Percentiles rank a stretch among this genome's conserved stretches.
These are phyloP conservation scores for Fusarium piperis DNA, from an alignment of 2,329 filamentous ascomycete species.

Conservation along the genomic window DNA sequence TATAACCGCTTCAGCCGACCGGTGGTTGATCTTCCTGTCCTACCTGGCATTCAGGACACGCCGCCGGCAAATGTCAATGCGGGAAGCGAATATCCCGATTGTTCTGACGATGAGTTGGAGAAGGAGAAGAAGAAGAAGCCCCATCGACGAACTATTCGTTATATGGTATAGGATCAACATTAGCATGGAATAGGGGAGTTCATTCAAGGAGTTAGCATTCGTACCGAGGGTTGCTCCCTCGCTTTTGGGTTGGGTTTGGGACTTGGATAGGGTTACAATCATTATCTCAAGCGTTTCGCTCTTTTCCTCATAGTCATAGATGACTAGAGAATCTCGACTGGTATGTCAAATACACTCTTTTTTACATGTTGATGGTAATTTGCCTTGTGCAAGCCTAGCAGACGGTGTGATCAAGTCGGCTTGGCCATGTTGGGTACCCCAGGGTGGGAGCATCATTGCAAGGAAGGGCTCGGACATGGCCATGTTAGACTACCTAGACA, in stretches of 20 bases:
- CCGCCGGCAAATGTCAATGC: background rate
- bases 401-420: background rate
- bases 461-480: background rate
- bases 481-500: background rate
- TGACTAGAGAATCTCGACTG: background rate
- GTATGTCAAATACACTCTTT: background rate
- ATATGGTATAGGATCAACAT: background rate
- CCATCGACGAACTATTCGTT: slow-evolving; percentile 8
- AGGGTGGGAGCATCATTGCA: background rate
- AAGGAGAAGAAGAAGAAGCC: slow-evolving; percentile 9
- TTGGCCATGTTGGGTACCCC: background rate
- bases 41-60: background rate
- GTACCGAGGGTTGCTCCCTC: background rate
- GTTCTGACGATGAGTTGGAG: slow-evolving; percentile 19
- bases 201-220: background rate
- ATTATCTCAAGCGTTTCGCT: background rate
- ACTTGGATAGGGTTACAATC: background rate
- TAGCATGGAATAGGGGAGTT: background rate
- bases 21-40: slow-evolving; percentile 4
- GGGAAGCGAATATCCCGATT: slow-evolving; percentile 22
- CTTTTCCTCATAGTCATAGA: background rate
- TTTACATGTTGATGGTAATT: background rate
- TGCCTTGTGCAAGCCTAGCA: background rate
- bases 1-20: slow-evolving; percentile 61
- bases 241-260: background rate